Conservation (phyloP, 495 filamentous ascomycete species). For the Aspergillus affinis region DNA sequence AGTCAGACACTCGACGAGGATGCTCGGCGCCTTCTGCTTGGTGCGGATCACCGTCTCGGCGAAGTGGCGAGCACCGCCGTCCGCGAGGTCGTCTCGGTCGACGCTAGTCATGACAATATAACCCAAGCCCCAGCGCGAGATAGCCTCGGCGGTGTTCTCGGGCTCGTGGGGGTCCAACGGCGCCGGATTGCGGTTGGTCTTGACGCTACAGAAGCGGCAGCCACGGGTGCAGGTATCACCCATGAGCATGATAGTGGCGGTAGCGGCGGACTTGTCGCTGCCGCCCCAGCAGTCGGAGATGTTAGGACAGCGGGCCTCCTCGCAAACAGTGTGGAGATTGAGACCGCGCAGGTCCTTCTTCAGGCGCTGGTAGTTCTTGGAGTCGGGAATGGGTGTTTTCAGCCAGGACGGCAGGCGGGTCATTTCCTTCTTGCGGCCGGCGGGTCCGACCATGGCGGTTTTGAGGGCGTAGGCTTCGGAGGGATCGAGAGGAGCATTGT, state of each 20-base stretch:
- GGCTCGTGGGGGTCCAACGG: conserved; percentile 95
- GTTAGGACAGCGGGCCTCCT: conserved; percentile 96
- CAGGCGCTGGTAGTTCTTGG: conserved; percentile 88
- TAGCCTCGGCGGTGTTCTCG: conserved; percentile 92
- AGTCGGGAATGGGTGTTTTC: conserved; percentile 87
- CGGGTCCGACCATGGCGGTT: conserved; percentile 80
- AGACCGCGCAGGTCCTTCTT: conserved; percentile 89
- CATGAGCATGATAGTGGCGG: conserved; percentile 99
- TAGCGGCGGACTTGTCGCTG: conserved; percentile 79
- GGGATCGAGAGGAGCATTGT: conserved; percentile 58
- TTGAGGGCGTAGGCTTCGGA: conserved; percentile 58
- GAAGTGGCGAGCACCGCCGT: conserved; percentile 88
- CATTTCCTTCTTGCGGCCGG: conserved; percentile 77
- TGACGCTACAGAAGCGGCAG: conserved; percentile 95
- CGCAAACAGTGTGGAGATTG: conserved; percentile 91
- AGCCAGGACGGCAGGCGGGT: conserved; percentile 92
- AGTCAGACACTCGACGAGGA: conserved; percentile 94
- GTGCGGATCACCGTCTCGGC: conserved; percentile 94
- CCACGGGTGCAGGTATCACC: conserved; percentile 97
- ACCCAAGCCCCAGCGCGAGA: conserved; percentile 88
- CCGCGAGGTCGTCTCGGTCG: conserved; percentile 86
- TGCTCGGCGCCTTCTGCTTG: conserved; percentile 80
- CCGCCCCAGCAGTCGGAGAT: conserved; percentile 98
- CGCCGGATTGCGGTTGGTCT: conserved; percentile 74
- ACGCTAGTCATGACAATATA: conserved; percentile 95